Percentiles rank a stretch among this genome's conserved stretches.
Evolutionary conservation across 2,329 filamentous ascomycete species (phyloP).

Genomic region (Aspergillus eucalypticola): DNA sequence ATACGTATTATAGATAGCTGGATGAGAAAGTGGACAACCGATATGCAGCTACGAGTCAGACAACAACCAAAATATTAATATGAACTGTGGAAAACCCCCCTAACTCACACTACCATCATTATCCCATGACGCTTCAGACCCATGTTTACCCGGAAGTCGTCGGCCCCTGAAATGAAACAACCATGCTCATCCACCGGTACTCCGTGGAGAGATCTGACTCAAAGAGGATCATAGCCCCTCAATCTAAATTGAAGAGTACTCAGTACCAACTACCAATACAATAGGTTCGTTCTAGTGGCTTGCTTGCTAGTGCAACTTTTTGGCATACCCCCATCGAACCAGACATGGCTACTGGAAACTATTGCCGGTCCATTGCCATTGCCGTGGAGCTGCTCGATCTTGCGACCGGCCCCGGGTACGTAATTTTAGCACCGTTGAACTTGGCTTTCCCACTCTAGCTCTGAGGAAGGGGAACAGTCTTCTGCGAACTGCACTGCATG

Average conservation of each 20-base stretch:
- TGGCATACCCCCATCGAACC: conserved; percentile 2
- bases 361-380: background rate
- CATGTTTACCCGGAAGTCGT: background rate
- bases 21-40: background rate
- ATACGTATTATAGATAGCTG: background rate
- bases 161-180: conserved; percentile 8
- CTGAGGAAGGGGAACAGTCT: background rate
- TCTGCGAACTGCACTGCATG: background rate
- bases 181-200: conserved; percentile 4
- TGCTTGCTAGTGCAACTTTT: conserved; percentile 5
- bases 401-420: background rate
- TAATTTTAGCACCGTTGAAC: background rate
- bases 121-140: conserved; percentile 1
- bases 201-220: conserved; percentile 1
- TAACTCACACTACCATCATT: background rate
- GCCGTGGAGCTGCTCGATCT: background rate
- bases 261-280: background rate
- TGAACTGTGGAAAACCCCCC: background rate
- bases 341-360: conserved; percentile 1
- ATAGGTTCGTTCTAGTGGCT: background rate
- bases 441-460: background rate
- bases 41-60: conserved; percentile 3
- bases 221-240: background rate
- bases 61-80: background rate
- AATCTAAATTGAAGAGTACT: conserved; percentile 1